phyloP scores from a whole-genome alignment of 331 rosid species.

The Acacia pycnantha region DNA sequence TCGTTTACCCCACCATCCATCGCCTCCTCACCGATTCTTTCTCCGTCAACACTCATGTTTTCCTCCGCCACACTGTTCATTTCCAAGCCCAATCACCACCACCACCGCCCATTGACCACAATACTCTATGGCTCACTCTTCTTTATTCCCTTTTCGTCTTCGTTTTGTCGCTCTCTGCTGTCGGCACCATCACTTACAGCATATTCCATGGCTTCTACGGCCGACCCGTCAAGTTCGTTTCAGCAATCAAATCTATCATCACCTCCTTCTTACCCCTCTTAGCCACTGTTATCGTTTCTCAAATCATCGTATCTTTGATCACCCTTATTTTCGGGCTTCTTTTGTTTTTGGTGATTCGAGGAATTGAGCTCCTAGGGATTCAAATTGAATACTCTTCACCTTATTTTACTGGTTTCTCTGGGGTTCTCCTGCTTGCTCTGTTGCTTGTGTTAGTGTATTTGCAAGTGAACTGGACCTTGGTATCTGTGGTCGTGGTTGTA shows the following conservation, averaged over 20 bases:
- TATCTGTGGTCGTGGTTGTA: constrained; percentile 36
- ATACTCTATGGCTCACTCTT: constrained; percentile 22
- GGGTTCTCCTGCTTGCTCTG: constrained; percentile 5
- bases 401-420: neutral
- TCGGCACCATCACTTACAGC: constrained; percentile 53
- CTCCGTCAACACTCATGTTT: constrained; percentile 8
- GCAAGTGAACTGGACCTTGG: constrained; percentile 40
- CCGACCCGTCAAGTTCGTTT: constrained; percentile 45
- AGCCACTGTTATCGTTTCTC: constrained; percentile 31
- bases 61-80: neutral
- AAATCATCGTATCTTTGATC: neutral
- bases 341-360: constrained; percentile 12
- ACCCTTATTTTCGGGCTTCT: constrained; percentile 2
- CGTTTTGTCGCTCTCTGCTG: constrained; percentile 39
- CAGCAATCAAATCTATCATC: constrained; percentile 48
- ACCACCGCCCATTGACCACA: neutral
- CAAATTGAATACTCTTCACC: constrained; percentile 16
- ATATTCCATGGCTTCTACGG: constrained; percentile 49
- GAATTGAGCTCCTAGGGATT: constrained; percentile 22
- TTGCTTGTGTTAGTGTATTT: constrained; percentile 10
- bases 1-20: constrained; percentile 39
- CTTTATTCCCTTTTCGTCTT: constrained; percentile 26
- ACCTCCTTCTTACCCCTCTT: constrained; percentile 46
- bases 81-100: neutral
- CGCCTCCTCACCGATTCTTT: constrained; percentile 28